These are phyloP conservation scores for Cladobotryum protrusum DNA, from an alignment of 2,329 filamentous ascomycete species.

Conservation along the genomic window DNA sequence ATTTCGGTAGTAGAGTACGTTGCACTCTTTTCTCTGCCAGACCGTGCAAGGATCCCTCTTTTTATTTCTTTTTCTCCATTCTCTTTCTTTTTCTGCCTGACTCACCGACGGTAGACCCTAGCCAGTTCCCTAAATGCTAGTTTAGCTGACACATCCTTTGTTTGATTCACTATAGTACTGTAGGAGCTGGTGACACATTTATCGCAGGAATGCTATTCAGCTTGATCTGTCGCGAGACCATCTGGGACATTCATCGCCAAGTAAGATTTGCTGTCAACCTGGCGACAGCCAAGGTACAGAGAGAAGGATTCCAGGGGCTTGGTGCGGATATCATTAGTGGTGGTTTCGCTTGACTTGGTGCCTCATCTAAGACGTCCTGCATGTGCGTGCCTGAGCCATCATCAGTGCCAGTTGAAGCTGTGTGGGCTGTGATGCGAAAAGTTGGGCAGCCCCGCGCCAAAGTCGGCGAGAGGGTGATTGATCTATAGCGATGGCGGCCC, in stretches of 20 bases:
- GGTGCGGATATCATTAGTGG: conserved; percentile 17
- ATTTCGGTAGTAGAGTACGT: conserved; percentile 56
- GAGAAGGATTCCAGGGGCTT: conserved; percentile 58
- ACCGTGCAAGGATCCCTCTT: neutral
- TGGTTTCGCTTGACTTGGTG: conserved; percentile 2
- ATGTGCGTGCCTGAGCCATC: neutral
- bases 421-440: neutral
- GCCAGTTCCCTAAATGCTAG: neutral
- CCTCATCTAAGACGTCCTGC: neutral
- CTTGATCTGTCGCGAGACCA: conserved; percentile 41
- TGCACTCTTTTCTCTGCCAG: conserved; percentile 5
- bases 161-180: conserved; percentile 41
- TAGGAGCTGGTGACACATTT: conserved; percentile 72
- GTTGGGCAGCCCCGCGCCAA: conserved; percentile 6
- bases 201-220: conserved; percentile 64
- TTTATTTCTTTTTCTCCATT: neutral
- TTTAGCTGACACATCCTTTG: conserved; percentile 8
- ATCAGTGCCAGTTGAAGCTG: neutral
- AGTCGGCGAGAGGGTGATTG: neutral
- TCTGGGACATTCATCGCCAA: conserved; percentile 44
- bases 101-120: conserved; percentile 1
- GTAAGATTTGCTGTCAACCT: conserved; percentile 58
- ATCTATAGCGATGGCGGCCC: conserved; percentile 2
- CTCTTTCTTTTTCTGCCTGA: neutral
- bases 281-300: conserved; percentile 61